Evolutionary conservation across 1,284 basidiomycete species (phyloP).

Genomic region (Cronartium ribicola): DNA sequence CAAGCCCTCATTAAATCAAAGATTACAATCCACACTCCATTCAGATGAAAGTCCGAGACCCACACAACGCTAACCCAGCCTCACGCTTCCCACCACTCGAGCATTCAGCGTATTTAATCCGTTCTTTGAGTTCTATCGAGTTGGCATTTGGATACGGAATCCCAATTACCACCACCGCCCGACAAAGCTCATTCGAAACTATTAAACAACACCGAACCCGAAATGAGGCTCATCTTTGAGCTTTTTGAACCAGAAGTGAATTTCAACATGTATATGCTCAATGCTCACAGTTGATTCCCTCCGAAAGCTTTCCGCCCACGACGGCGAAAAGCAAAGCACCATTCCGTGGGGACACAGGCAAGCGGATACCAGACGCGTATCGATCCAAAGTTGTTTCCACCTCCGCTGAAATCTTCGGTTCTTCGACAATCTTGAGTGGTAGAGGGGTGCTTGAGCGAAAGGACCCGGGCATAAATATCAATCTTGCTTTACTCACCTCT

Average conservation of each 20-base stretch:
- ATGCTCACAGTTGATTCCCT: slow-evolving; percentile 89
- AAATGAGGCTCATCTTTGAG: slow-evolving; percentile 49
- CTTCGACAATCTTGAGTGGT: slow-evolving; percentile 70
- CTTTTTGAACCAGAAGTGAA: neutral
- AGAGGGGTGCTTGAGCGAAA: neutral
- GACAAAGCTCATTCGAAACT: slow-evolving; percentile 62
- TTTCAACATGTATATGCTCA: slow-evolving; percentile 43
- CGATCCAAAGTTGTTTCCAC: slow-evolving; percentile 74
- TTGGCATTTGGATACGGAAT: slow-evolving; percentile 88
- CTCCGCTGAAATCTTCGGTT: slow-evolving; percentile 70
- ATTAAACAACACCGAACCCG: neutral
- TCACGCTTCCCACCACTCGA: slow-evolving; percentile 58
- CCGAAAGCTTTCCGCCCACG: slow-evolving; percentile 91
- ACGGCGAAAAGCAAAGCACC: slow-evolving; percentile 66
- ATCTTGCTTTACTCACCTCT: slow-evolving; percentile 54
- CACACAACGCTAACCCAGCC: slow-evolving; percentile 76
- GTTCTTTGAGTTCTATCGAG: slow-evolving; percentile 83
- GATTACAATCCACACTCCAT: neutral
- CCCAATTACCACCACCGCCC: slow-evolving; percentile 79
- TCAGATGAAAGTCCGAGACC: slow-evolving; percentile 47
- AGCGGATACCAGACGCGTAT: slow-evolving; percentile 64
- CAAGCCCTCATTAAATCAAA: neutral
- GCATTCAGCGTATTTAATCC: slow-evolving; percentile 72
- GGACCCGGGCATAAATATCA: slow-evolving; percentile 43
- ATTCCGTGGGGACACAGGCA: slow-evolving; percentile 43